These are phyloP conservation scores for Dioscorea zingiberensis DNA, from an alignment of 106 monocot genomes.

Conservation along the genomic window DNA sequence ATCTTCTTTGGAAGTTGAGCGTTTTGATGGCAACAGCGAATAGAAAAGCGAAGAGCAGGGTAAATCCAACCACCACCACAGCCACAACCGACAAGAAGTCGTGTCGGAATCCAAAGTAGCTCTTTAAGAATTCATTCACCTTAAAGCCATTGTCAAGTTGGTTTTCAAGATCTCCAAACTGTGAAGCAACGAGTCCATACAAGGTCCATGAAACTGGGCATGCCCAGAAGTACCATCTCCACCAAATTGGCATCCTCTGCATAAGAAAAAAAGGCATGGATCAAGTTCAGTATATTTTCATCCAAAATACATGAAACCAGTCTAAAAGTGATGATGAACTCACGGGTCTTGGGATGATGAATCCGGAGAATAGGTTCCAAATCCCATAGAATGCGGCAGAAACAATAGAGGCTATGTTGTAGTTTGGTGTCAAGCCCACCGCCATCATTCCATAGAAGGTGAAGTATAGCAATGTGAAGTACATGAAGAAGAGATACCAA, in stretches of 20 bases:
- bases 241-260: slow-evolving; percentile 14
- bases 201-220: slow-evolving; percentile 6
- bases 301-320: too few species aligned
- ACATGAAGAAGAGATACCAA: slow-evolving; percentile 25
- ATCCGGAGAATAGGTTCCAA: slow-evolving; percentile 20
- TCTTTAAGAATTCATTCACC: slow-evolving; percentile 6
- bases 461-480: slow-evolving; percentile 19
- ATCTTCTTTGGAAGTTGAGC: slow-evolving; percentile 41
- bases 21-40: slow-evolving; percentile 26
- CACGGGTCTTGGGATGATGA: slow-evolving; percentile 10
- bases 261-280: not conserved
- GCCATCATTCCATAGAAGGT: slow-evolving; percentile 22
- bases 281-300: too few species aligned
- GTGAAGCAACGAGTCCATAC: slow-evolving; percentile 7
- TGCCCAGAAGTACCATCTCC: slow-evolving; percentile 14
- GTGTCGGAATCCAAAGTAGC: slow-evolving; percentile 31
- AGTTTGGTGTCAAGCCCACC: slow-evolving; percentile 15
- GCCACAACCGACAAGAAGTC: slow-evolving; percentile 30
- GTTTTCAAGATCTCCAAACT: slow-evolving; percentile 7
- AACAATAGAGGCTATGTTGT: slow-evolving; percentile 10
- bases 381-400: slow-evolving; percentile 6
- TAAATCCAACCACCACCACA: slow-evolving; percentile 16
- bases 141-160: not conserved
- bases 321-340: not conserved
- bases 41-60: slow-evolving; percentile 24